Base-by-base conservation (phyloP, 2,329 filamentous ascomycete species). In the Albophoma yamanashiensis region DNA sequence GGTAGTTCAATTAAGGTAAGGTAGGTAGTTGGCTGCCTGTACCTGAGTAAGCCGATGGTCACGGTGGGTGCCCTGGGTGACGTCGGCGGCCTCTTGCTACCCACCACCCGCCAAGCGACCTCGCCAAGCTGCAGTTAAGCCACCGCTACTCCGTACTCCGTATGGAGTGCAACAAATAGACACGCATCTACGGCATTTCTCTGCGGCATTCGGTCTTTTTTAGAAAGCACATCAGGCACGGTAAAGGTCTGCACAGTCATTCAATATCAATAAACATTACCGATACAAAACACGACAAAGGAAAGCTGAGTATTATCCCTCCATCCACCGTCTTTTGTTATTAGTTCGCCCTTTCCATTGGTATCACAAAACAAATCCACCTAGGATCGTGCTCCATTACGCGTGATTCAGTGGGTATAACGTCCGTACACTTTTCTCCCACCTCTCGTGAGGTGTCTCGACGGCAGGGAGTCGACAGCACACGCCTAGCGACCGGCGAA, bases 401-500 rank as follows among this genome's bases (percentile, higher is more conserved):
- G 50, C 50, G 20, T 20, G 50, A 57, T 40, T 57, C 56, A 40
- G 36, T 50, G 65, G 65, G 62, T 65, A 66, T 64, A 66, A 61
- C 56, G 59, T 55, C 56, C 59, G 40, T 38, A 57, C 43, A 14
- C 53, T 55, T 40, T 43, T 59, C 55, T 55, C 2, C 57, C 60
- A 5, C 56, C 58, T 42, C 45, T 58, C 11, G 58, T 43, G 20
- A 57, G 50, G 11, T 22, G 47, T 27, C 56, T 60, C 39, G 59
- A 58, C 31, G 59, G 39, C 57, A 42, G 45, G 12, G 59, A 57
- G 45, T 61, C 62, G 40, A 52, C 61, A 52, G 60, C 58, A 57
- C 62, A 61, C 45, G 57, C 55, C 63, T 67, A 67, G 59, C 61
- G 62, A 11, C 64, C 62, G 42, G 61, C 56, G 52, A 61, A 56